Conservation (phyloP, 306 rosid species). For the Cucumis cinereus region DNA sequence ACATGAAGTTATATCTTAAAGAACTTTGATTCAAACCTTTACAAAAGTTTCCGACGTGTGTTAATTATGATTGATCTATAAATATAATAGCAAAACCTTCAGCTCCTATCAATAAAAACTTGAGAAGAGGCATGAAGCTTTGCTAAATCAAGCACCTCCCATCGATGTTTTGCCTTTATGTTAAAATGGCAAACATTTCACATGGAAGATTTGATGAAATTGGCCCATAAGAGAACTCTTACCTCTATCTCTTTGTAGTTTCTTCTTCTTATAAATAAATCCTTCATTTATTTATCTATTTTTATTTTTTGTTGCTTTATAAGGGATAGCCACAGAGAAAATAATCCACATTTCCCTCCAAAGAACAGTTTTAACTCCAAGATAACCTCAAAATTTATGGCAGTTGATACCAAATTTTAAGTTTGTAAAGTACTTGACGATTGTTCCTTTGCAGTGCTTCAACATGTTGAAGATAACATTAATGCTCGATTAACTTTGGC, state of each 20-base stretch:
- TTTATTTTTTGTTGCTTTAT: neutral
- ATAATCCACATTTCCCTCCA: neutral
- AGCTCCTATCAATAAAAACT: neutral
- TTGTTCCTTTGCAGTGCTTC: slow-evolving; percentile 41
- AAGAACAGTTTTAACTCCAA: neutral
- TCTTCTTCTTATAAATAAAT: neutral
- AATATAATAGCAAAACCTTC: neutral
- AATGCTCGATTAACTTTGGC: slow-evolving; percentile 64
- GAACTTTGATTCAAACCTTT: neutral
- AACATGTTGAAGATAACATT: slow-evolving; percentile 47
- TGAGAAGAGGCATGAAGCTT: neutral
- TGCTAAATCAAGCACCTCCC: neutral
- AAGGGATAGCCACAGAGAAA: neutral
- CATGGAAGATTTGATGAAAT: neutral
- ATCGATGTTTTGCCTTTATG: neutral
- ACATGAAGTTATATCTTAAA: neutral
- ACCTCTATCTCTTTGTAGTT: neutral
- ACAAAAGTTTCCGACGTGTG: neutral
- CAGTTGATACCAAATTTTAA: neutral
- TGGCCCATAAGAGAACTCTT: neutral
- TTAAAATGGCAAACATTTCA: neutral
- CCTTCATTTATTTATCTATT: too few species aligned
- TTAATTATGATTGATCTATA: neutral
- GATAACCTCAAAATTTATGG: neutral
- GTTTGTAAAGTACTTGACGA: slow-evolving; percentile 1